Evolutionary conservation across 352 stramenopile species (phyloP).

Genomic region (Phytopythium boreale): DNA sequence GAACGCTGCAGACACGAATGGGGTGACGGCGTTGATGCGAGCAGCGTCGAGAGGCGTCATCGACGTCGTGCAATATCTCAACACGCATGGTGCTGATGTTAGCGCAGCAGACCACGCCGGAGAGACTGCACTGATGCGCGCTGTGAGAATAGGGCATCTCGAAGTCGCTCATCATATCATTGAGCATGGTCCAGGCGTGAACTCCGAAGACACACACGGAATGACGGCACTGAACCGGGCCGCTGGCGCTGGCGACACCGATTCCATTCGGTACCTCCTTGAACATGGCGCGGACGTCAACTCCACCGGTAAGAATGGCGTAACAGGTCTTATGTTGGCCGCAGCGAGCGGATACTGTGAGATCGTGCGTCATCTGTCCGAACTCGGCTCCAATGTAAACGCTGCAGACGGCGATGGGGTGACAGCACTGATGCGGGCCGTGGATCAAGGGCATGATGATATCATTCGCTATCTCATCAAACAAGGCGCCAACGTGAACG

Average conservation of each 20-base stretch:
- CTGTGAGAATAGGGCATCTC: not conserved
- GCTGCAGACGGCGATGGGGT: slow-evolving; percentile 5
- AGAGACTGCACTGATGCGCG: not conserved
- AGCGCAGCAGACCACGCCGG: not conserved
- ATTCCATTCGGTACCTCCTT: not conserved
- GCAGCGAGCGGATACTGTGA: not conserved
- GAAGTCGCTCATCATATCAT: not conserved
- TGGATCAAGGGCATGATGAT: slow-evolving; percentile 2
- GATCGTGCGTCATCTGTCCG: slow-evolving; percentile 1
- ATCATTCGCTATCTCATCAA: not conserved
- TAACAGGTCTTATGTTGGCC: too few species aligned
- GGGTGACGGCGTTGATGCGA: slow-evolving; percentile 4
- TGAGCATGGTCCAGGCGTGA: not conserved
- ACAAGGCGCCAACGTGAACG: slow-evolving; percentile 3
- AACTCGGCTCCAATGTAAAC: slow-evolving; percentile 5
- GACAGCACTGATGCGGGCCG: slow-evolving; percentile 8
- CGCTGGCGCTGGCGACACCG: not conserved
- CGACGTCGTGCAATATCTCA: not conserved
- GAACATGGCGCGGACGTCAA: slow-evolving; percentile 7
- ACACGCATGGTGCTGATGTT: not conserved
- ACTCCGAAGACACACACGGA: not conserved
- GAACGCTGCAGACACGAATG: not conserved
- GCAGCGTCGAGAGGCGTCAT: slow-evolving; percentile 1
- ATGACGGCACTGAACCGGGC: slow-evolving; percentile 1
- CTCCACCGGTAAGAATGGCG: slow-evolving; percentile 1